Evolutionary conservation across 305 asterid genomes (phyloP), one percentile per base, ranked within the genome.

Genomic region (Stenogyne calaminthoides): DNA sequence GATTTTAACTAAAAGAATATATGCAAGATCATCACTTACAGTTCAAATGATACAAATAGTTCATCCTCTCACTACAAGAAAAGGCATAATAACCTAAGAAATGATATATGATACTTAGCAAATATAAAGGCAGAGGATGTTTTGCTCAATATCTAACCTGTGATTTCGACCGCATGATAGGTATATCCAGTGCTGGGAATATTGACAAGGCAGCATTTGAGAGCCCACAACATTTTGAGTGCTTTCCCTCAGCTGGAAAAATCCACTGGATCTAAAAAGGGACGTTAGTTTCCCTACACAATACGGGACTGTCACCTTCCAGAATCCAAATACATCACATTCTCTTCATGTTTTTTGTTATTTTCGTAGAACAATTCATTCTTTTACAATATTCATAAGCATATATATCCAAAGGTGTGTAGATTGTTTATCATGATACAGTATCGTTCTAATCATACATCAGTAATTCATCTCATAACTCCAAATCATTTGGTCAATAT

Each of bases 121-220:
- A 42, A 68, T 42, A 67, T 52, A 58, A 62, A 25, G 20, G 47
- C 37, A 54, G 64, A 34, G 34, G 63, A 39, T 57, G 37, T 47
- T 58, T 22, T 57, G 54, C 63, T 70, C 11, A 42, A 63, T 66
- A 70, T 60, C 76, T 80, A 56, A 81, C 75, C 83, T 81, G 67
- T 64, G 61, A 22, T 52, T 77, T 57, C 70, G 63, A 61, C 64
- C 70, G 44, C 73, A 34, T 64, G 67, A 71, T 69, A 93, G 98
- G 92, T 82, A 62, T 75, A 81, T 69, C 96, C 97, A 0, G 96
- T 89, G 81, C 89, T 85, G 62, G 98, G 96, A 78, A 87, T 93
- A 70, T 86, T 93, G 88, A 93, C 98, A 39, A 83, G 98, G 89
- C 97, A 91, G 86, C 97, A 91, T 87, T 78, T 91, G 86, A 93